Conservation (phyloP, 2,329 filamentous ascomycete species). For the Dactylellina parvicollis region DNA sequence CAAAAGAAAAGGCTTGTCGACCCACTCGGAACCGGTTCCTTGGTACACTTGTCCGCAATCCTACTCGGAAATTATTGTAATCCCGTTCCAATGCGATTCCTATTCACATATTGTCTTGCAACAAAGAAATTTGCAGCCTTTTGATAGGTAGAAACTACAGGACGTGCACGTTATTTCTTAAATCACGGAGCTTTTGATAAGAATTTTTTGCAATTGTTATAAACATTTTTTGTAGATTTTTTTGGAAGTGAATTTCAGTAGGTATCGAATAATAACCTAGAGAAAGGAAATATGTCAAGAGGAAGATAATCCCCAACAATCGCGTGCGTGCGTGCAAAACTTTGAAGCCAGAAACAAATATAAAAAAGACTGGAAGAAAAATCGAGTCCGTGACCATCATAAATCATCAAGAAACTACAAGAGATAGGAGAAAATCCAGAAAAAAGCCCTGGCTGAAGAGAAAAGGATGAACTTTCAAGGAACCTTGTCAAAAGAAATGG, state of each 20-base stretch:
- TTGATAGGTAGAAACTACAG: too few relatives aligned
- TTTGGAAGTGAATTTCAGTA: constrained; percentile 19
- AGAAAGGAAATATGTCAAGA: constrained; percentile 11
- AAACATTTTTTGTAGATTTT: not conserved
- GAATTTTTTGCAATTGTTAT: constrained; percentile 15
- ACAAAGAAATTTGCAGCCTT: too few relatives aligned
- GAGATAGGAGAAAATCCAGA: not conserved
- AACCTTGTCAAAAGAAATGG: not conserved
- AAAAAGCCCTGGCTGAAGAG: not conserved
- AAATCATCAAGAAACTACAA: constrained; percentile 29
- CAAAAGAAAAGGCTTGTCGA: too few relatives aligned
- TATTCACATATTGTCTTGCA: too few relatives aligned
- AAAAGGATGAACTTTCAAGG: constrained; percentile 17
- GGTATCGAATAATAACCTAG: constrained; percentile 54
- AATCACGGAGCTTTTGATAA: not conserved
- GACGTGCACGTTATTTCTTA: too few relatives aligned
- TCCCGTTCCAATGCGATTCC: too few relatives aligned
- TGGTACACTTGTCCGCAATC: too few relatives aligned
- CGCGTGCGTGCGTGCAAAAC: constrained; percentile 51
- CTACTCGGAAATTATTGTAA: too few relatives aligned
- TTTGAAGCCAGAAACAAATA: not conserved
- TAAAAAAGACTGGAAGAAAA: constrained; percentile 2
- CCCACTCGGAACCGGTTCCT: too few relatives aligned
- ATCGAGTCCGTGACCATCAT: constrained; percentile 16
- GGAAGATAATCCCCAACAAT: not conserved